phyloP scores from a whole-genome alignment of 768 basidiomycete species.

The Tulasnella sp. region DNA sequence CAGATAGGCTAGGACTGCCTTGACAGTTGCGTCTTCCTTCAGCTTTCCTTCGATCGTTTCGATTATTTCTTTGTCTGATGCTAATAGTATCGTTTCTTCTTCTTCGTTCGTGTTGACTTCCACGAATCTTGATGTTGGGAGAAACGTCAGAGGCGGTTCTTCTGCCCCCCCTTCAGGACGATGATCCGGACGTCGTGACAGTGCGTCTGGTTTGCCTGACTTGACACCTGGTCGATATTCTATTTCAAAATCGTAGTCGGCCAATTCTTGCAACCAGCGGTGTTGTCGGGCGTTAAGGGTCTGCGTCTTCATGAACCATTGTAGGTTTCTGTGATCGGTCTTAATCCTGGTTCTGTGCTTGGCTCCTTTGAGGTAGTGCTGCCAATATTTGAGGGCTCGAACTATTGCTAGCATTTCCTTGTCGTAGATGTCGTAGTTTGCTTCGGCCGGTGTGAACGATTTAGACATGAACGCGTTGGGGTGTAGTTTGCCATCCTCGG shows the following conservation, averaged over 20 bases:
- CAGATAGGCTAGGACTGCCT: too few relatives aligned
- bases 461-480: slow-evolving; percentile 19
- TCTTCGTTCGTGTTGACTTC: too few relatives aligned
- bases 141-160: too few relatives aligned
- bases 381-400: slow-evolving; percentile 12
- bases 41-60: too few relatives aligned
- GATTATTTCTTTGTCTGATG: too few relatives aligned
- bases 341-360: not conserved
- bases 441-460: slow-evolving; percentile 16
- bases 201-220: not conserved
- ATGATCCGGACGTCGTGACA: not conserved
- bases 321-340: not conserved
- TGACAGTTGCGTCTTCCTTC: too few relatives aligned
- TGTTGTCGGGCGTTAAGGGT: not conserved
- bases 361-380: slow-evolving; percentile 10
- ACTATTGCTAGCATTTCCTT: slow-evolving; percentile 31
- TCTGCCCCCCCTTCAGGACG: not conserved
- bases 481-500: not conserved
- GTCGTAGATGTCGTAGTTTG: slow-evolving; percentile 28
- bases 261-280: not conserved
- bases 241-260: not conserved
- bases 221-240: not conserved
- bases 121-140: too few relatives aligned
- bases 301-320: not conserved
- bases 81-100: too few relatives aligned